Evolutionary conservation across 2,329 filamentous ascomycete species (phyloP).

Genomic region (Paecilomyces variotii): DNA sequence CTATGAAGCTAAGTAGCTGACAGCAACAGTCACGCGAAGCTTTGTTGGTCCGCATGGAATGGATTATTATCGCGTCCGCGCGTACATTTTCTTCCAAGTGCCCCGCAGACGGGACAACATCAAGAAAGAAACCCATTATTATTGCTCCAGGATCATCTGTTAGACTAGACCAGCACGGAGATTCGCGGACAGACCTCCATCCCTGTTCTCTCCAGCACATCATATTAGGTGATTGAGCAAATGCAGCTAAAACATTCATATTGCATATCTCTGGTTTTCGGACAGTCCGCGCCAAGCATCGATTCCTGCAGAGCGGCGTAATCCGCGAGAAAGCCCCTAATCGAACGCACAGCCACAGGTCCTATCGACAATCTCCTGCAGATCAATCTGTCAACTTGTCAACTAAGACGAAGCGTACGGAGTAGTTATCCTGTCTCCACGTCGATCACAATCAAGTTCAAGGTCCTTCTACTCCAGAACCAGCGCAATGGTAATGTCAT

Average conservation of each 20-base stretch:
- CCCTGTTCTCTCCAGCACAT: neutral
- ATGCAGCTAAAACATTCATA: neutral
- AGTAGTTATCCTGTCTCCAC: neutral
- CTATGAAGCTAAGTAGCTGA: neutral
- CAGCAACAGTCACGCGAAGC: neutral
- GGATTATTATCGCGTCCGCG: neutral
- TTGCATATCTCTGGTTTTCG: neutral
- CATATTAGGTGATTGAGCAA: neutral
- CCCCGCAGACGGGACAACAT: neutral
- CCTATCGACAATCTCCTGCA: neutral
- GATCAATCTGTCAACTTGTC: neutral
- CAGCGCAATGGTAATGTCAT: neutral
- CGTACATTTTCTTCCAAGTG: neutral
- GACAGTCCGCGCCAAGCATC: neutral
- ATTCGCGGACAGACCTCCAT: neutral
- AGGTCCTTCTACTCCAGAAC: neutral
- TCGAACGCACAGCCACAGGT: neutral
- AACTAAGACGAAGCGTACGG: neutral
- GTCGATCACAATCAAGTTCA: neutral
- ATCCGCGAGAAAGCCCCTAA: neutral
- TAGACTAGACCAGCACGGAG: neutral
- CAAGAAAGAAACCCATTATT: neutral
- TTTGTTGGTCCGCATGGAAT: neutral
- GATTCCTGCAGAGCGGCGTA: neutral
- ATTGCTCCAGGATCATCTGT: neutral